Evolutionary conservation across 306 rosid genomes (phyloP).

Genomic region (Cucurbita maxima): DNA sequence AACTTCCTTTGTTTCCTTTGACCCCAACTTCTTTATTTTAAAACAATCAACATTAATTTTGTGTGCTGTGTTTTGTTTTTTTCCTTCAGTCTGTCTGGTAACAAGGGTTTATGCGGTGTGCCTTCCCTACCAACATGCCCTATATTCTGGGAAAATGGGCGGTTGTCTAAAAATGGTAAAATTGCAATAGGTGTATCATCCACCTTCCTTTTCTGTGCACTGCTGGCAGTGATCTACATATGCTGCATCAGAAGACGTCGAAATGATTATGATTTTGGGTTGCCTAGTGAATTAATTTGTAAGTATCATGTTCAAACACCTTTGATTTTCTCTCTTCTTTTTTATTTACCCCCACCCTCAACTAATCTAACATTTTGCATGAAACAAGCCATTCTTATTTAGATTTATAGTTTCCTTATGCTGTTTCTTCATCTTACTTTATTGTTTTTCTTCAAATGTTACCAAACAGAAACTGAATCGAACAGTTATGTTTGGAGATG

Average conservation of each 20-base stretch:
- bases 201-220: constrained; percentile 32
- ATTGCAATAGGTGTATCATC: constrained; percentile 61
- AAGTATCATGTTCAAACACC: constrained; percentile 18
- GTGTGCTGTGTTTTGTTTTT: background rate
- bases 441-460: background rate
- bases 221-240: constrained; percentile 44
- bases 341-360: background rate
- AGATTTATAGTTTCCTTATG: background rate
- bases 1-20: too few species aligned
- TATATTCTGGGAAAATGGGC: constrained; percentile 72
- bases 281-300: constrained; percentile 80
- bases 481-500: background rate
- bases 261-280: constrained; percentile 76
- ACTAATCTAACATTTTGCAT: background rate
- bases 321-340: background rate
- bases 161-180: constrained; percentile 58
- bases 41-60: too few species aligned
- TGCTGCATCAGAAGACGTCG: constrained; percentile 57
- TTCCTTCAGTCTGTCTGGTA: constrained; percentile 48
- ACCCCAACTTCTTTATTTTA: too few species aligned
- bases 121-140: constrained; percentile 66
- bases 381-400: background rate
- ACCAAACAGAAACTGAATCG: background rate
- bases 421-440: background rate
- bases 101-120: constrained; percentile 80